These are phyloP conservation scores for Cyberlindnera mycetangii DNA, from an alignment of 805 yeast species.

Conservation along the genomic window DNA sequence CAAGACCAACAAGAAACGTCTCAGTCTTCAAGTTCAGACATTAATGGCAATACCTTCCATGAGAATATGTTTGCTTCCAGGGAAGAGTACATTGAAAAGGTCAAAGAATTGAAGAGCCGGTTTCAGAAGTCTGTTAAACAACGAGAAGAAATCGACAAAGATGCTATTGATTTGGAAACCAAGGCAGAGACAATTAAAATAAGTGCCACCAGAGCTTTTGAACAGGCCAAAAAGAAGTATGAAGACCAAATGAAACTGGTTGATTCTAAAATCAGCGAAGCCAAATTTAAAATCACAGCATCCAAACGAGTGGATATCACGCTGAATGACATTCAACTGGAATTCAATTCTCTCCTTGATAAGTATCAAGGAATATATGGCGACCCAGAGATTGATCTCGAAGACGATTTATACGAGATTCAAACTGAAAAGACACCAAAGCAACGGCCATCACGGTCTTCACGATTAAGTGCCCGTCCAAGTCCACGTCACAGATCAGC, in stretches of 20 bases:
- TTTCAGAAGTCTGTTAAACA: constrained; percentile 1
- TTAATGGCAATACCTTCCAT: not conserved
- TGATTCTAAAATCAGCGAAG: not conserved
- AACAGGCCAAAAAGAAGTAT: constrained; percentile 18
- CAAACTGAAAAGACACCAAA: not conserved
- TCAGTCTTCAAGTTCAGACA: too few relatives aligned
- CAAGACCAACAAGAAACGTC: not conserved
- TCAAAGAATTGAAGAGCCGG: constrained; percentile 7
- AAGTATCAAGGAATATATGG: constrained; percentile 2
- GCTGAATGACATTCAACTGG: not conserved
- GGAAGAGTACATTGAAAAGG: constrained; percentile 9
- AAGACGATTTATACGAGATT: not conserved
- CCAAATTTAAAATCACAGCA: not conserved
- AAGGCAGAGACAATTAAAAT: constrained; percentile 12
- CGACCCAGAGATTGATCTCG: not conserved
- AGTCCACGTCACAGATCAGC: not conserved
- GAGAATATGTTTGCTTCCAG: constrained; percentile 1
- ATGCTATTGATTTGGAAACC: constrained; percentile 1
- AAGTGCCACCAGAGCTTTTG: constrained; percentile 19
- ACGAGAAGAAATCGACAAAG: constrained; percentile 9
- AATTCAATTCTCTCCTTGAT: constrained; percentile 1
- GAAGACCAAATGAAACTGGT: constrained; percentile 10
- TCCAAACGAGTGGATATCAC: not conserved
- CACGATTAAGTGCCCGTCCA: too few relatives aligned
- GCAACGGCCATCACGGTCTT: not conserved